Evolutionary conservation across 1,284 basidiomycete genomes (phyloP), one percentile per base, ranked within the genome.

Genomic region (Boletus holoroseus): DNA sequence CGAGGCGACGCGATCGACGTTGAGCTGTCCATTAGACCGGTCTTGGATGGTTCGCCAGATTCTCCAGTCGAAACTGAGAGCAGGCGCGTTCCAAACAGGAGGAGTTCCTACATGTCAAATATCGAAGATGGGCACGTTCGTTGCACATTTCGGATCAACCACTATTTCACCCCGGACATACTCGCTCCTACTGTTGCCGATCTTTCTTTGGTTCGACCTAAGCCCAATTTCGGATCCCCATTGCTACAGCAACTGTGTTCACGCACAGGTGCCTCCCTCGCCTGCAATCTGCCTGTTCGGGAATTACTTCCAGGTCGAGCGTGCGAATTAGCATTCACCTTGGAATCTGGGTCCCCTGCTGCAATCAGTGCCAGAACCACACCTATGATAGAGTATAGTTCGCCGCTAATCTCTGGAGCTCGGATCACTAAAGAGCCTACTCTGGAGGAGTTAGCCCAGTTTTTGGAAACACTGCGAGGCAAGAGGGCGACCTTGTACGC

Each of bases 1-100:
- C 72, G 68, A 39, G 89, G 89, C 5, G 92, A 94, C 62, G 85
- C 87, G n/a, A 79, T 97, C 45, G 92, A 95, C 62, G 71, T 96
- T 43, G 91, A 93, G 5, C 77, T 96, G n/a, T 81, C 83, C 57
- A 74, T 92, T 47, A 56, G 18, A 50, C 56, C 68, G 2, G 34
- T 52, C 38, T 47, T 49, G 51, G 67, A 68, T 44, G 60, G 49
- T 48, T 43, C 44, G 5, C 50, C 57, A 13, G 61, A 63, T 30
- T 63, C 64, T 13, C 64, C 63, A 15, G 43, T 50, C 8, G 61
- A 62, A 27, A 41, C 38, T 32, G 63, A 63, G 55, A 59, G 15
- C 39, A 53, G 44, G 46, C 47, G 22, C 24, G 35, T 28, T 45
- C 59, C 55, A 48, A 44, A 50, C 16, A 58, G 58, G 39, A 59